Evolutionary conservation across 208 protist genomes (phyloP).

Genomic region (Trichomonas tenax): DNA sequence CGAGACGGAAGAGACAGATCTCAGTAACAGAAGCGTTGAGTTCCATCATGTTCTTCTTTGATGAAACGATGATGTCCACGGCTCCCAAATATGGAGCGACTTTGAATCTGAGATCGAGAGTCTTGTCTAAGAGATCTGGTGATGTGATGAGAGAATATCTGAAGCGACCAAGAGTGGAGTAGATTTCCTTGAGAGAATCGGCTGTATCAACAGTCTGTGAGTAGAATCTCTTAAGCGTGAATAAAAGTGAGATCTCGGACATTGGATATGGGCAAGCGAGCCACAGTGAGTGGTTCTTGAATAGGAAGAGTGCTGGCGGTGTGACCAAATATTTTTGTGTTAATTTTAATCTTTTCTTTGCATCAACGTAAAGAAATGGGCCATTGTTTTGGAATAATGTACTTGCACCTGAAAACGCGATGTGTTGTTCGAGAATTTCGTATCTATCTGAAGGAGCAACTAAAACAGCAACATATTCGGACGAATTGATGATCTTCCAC

Average conservation of each 20-base stretch:
- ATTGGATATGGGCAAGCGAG: not conserved
- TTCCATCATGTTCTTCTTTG: not conserved
- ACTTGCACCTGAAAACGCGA: not conserved
- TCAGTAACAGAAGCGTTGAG: not conserved
- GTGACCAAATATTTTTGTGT: not conserved
- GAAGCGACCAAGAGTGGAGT: not conserved
- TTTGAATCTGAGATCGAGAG: not conserved
- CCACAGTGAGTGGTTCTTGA: not conserved
- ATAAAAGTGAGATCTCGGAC: not conserved
- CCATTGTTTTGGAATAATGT: not conserved
- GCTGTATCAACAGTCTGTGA: not conserved
- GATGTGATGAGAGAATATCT: not conserved
- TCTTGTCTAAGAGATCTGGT: not conserved
- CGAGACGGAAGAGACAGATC: not conserved
- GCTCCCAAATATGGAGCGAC: not conserved
- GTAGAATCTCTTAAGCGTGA: not conserved
- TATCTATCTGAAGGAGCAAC: not conserved
- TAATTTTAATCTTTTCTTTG: not conserved
- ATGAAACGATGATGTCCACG: not conserved
- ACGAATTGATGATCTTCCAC: not conserved
- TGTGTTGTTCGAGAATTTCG: not conserved
- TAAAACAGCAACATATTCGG: not conserved
- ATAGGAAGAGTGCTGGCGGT: not conserved
- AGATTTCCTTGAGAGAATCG: not conserved
- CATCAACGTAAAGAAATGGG: not conserved